Base-by-base conservation (phyloP, 441 rosid species). In the Populus tomentosa region DNA sequence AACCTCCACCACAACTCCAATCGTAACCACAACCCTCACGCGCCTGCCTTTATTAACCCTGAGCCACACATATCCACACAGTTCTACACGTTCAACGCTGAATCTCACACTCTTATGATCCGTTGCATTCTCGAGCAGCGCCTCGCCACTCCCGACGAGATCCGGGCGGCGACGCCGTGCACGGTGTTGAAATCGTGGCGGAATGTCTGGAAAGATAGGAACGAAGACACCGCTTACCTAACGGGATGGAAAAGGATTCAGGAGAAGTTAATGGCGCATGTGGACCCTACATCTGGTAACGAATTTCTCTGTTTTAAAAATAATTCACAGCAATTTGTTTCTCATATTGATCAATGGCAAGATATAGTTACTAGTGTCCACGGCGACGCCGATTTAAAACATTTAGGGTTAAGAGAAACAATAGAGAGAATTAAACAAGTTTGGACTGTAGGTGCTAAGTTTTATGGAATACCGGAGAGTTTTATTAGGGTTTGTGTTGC, bases 181-280 rank as follows among this genome's bases (percentile, higher is more conserved):
- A 70, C 92, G 61, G 97, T 95, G 32, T 90, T 95, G 75, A 87
- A 89, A 70, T 95, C 99, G 70, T 92, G 99, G 98, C 94, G 99
- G 24, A 80, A 92, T 66, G 98, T 95, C 36, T 95, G 99, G 99
- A 95, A 94, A 74, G 99, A 95, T 83, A 90, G 98, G 3, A 94
- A 94, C 84, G 99, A 95, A 80, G 99, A 95, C 75, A 95, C 98
- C 14, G 98, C 99, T 13, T 95, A 91, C 84, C 84, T 94, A 72
- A 95, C 98, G 16, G 98, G 95, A 0, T 95, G 99, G 99, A 95
- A 95, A 86, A 91, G 99, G 42, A 95, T 95, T 84, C 98, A 94
- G 85, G 98, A 95, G 83, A 95, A 95, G 91, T 92, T 95, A 74
- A 80, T 89, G 2, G 91, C 91, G 0, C 97, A 90, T 2, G 89